These are phyloP conservation scores for Pyrenophora seminiperda DNA, from an alignment of 2,329 filamentous ascomycete genomes.

Conservation along the genomic window DNA sequence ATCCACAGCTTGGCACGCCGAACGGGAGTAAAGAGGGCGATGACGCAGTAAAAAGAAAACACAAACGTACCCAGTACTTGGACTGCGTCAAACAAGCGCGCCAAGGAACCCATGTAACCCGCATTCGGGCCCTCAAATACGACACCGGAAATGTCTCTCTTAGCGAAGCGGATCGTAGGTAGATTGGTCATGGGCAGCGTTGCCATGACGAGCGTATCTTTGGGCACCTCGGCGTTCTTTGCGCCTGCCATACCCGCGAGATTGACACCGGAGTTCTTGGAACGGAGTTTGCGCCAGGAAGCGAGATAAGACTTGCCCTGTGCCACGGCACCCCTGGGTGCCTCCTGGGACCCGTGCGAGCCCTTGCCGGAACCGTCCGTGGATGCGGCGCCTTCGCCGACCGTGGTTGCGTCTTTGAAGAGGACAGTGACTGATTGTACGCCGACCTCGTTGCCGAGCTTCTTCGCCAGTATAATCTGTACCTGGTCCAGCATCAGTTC, in stretches of 20 bases:
- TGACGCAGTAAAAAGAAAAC: background rate
- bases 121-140: conserved; percentile 83
- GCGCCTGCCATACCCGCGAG: conserved; percentile 54
- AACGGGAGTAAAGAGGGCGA: too few species aligned
- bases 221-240: conserved; percentile 47
- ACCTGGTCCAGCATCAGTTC: conserved; percentile 87
- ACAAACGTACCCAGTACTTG: conserved; percentile 80
- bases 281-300: conserved; percentile 87
- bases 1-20: too few species aligned
- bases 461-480: conserved; percentile 75
- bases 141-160: conserved; percentile 70
- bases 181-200: conserved; percentile 70
- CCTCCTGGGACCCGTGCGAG: conserved; percentile 38
- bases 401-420: conserved; percentile 70
- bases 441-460: conserved; percentile 91
- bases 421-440: conserved; percentile 73
- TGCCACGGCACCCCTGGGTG: conserved; percentile 41
- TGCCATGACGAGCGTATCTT: conserved; percentile 63
- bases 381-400: conserved; percentile 36
- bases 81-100: conserved; percentile 87
- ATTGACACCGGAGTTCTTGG: conserved; percentile 77
- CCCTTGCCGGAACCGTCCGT: conserved; percentile 34
- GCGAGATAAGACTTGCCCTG: conserved; percentile 74
- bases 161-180: conserved; percentile 73
- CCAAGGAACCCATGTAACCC: conserved; percentile 88